A percentile compares a stretch with the other conserved stretches of the same genome.
Conservation (phyloP, 2,329 filamentous ascomycete genomes). For the Fusarium sambucinum region DNA sequence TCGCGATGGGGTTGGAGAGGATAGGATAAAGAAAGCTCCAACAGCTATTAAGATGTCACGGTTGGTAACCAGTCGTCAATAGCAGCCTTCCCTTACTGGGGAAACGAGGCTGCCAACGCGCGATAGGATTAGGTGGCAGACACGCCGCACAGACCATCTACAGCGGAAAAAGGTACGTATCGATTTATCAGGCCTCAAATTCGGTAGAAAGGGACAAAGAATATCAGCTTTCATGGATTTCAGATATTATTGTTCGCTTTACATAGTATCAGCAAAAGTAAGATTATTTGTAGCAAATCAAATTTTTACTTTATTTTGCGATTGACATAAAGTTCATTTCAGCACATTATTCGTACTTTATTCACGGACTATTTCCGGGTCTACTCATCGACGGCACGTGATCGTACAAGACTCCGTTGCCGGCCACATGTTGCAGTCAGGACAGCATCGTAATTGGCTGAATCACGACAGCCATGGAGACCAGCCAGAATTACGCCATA, state of each 20-base stretch:
- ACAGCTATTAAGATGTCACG: slow-evolving; percentile 38
- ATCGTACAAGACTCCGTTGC: slow-evolving; percentile 36
- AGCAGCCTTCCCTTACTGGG: slow-evolving; percentile 43
- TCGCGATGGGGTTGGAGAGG: slow-evolving; percentile 44
- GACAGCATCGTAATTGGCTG: slow-evolving; percentile 44
- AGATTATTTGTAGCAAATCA: not conserved
- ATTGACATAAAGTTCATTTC: not conserved
- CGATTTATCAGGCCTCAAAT: not conserved
- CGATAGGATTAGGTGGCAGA: slow-evolving; percentile 19
- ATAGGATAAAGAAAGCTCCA: slow-evolving; percentile 41
- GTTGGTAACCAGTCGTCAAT: slow-evolving; percentile 37
- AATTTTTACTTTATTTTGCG: not conserved
- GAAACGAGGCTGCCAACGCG: slow-evolving; percentile 44
- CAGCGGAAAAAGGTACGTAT: slow-evolving; percentile 25
- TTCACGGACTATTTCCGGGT: not conserved
- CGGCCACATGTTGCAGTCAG: slow-evolving; percentile 30
- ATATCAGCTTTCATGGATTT: not conserved
- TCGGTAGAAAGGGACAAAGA: not conserved
- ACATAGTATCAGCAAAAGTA: not conserved
- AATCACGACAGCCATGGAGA: slow-evolving; percentile 38
- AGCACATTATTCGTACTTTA: not conserved
- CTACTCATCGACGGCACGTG: slow-evolving; percentile 28
- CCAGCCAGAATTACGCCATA: slow-evolving; percentile 48
- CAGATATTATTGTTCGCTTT: too few relatives aligned
- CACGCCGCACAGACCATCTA: slow-evolving; percentile 37